Conservation (phyloP, 495 filamentous ascomycete species). For the Penicillium mononematosum region DNA sequence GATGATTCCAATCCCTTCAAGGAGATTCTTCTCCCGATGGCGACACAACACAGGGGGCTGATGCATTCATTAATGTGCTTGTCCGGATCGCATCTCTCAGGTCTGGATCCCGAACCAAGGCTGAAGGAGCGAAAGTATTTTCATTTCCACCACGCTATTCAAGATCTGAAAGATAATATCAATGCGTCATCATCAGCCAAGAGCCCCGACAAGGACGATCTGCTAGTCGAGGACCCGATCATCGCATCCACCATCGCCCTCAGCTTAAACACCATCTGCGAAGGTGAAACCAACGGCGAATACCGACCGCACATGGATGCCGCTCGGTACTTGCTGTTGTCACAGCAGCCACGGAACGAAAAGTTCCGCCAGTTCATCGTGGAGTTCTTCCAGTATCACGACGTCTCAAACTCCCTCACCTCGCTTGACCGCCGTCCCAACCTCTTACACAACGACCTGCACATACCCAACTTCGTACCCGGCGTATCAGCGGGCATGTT, state of each 20-base stretch:
- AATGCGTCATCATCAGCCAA: constrained; percentile 30
- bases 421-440: constrained; percentile 57
- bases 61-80: constrained; percentile 93
- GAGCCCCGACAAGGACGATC: constrained; percentile 28
- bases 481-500: constrained; percentile 71
- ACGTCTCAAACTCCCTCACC: constrained; percentile 78
- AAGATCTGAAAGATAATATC: constrained; percentile 48
- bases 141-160: constrained; percentile 49
- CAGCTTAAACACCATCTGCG: constrained; percentile 75
- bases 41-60: constrained; percentile 74
- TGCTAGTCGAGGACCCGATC: constrained; percentile 53
- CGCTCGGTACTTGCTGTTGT: constrained; percentile 67
- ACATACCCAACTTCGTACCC: constrained; percentile 67
- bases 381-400: constrained; percentile 92
- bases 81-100: constrained; percentile 74
- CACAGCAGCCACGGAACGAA: constrained; percentile 57
- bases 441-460: constrained; percentile 59
- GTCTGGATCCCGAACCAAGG: constrained; percentile 46
- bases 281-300: constrained; percentile 72
- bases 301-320: constrained; percentile 80
- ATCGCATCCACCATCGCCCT: constrained; percentile 84
- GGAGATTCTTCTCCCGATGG: constrained; percentile 83
- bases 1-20: constrained; percentile 88
- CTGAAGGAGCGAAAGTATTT: constrained; percentile 48
- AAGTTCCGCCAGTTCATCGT: constrained; percentile 77